Evolutionary conservation across 2,329 filamentous ascomycete genomes (phyloP), one percentile per base, ranked within the genome.

Genomic region (Pseudogymnoascus sp.): DNA sequence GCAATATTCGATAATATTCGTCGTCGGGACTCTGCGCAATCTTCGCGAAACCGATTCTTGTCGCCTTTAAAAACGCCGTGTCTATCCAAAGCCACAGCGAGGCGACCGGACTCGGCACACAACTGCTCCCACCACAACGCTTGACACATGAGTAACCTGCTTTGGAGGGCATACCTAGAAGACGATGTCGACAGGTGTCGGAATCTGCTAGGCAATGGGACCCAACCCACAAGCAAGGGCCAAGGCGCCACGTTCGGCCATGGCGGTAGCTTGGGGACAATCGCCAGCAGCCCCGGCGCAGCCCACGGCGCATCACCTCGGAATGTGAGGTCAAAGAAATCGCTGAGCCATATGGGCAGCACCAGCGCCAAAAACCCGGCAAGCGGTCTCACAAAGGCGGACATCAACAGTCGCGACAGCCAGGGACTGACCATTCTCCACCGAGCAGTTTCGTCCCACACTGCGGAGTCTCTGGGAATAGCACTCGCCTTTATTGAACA

Each of bases 121-220:
- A 72, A 72, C 70, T 70, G 72, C 69, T 64, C 64, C 69, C 65
- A 68, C 65, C 65, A 64, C 60, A 66, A 25, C 65, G 70, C 67
- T 68, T 75, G 73, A 78, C 85, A 85, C 85, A 94, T 97, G 93
- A 97, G 90, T 87, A 88, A 91, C 80, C 84, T 89, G 84, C 86
- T 99, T 75, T 97, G 93, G 93, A 92, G 91, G 83, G 90, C 85
- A 75, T 97, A 93, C 75, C 88, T 95, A 81, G 89, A 97, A 85
- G 90, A 97, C 83, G 91, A 99, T 85, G 89, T 96, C 85, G 92
- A 96, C 74, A 86, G 80, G 73, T 97, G 99, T 83, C 88, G 89
- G 78, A 88, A 88, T 79, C 84, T 95, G 73, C 83, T 99, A 76
- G 80, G 81, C 72, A 81, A 79, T 67, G 69, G 70, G 70, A 68